Base-by-base conservation (phyloP, 75 land plant genomes). In the Pinus tabuliformis region DNA sequence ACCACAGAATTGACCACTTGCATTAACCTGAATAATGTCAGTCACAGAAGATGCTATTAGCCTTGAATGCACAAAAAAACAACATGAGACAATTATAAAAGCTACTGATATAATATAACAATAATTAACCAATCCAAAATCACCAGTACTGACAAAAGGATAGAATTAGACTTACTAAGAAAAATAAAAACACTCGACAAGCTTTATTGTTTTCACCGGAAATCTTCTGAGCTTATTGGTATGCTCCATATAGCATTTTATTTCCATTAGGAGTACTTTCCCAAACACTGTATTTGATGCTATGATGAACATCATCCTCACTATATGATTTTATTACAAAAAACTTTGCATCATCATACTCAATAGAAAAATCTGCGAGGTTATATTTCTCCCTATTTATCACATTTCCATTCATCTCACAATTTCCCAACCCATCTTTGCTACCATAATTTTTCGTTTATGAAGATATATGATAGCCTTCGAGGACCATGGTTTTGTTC, bases 401-500 rank as follows among this genome's bases (percentile, higher is more conserved):
- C 56, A 78, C 83, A 70, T 76, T 42, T 6, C 68, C 75, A 76
- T 26, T 60, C 6, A 58, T 56, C 56, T 81, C 91, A 75, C 56
- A 49, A 33, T 80, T 78, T 42, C 63, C 89, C 15, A 68, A 75
- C 85, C 86, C 9, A 81, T 86, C 78, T 85, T 85, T 26, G 74
- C 81, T 33, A 82, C 77, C 16, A 81, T 26, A 26, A 26, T 26
- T 26, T 26, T 0, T 26, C 26, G 78, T 54, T 72, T 85, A 70
- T 11, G 73, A 72, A 1, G 58, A 76, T 75, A 87, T 84, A 62
- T 84, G 89, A 75, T 81, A 80, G 71, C 81, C 85, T 81, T 58
- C 99, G 87, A 21, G 99, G 99, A 39, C 98, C 99, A 39, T 89
- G 86, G 74, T 92, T 95, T 59, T 92, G 86, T 80, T 97, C 99